A percentile compares a stretch with the other conserved stretches of the same genome.
phyloP scores from a whole-genome alignment of 2,329 filamentous ascomycete species.

The Alternaria viburni region DNA sequence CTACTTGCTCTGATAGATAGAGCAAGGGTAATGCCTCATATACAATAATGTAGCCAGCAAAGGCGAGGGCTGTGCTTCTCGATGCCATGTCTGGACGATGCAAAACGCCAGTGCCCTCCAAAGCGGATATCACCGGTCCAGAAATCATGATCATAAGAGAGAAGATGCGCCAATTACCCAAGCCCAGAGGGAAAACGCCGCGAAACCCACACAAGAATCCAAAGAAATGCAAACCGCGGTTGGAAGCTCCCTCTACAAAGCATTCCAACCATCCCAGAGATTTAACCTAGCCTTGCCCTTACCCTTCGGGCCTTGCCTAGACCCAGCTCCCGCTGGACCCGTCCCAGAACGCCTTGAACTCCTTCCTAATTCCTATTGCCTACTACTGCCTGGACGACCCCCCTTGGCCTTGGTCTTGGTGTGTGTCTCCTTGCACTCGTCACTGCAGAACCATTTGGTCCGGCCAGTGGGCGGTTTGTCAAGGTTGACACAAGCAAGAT shows the following conservation, averaged over 20 bases:
- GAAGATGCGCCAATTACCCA: neutral
- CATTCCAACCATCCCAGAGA: slow-evolving; percentile 47
- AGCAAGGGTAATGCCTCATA: neutral
- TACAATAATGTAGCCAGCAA: neutral
- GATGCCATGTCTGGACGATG: slow-evolving; percentile 9
- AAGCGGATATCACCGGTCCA: slow-evolving; percentile 8
- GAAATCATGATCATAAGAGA: neutral
- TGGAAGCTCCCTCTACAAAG: slow-evolving; percentile 36
- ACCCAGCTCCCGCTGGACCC: slow-evolving; percentile 35
- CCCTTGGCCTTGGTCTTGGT: slow-evolving; percentile 41
- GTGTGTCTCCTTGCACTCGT: slow-evolving; percentile 46
- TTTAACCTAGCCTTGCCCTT: slow-evolving; percentile 43
- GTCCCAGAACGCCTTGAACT: slow-evolving; percentile 47
- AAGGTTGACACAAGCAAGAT: slow-evolving; percentile 68
- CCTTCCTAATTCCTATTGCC: slow-evolving; percentile 50
- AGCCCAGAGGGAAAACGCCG: neutral
- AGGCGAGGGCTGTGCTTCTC: slow-evolving; percentile 1
- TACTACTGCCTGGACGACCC: slow-evolving; percentile 46
- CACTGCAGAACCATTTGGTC: slow-evolving; percentile 50
- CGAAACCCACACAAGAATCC: slow-evolving; percentile 14
- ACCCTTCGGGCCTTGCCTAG: slow-evolving; percentile 39
- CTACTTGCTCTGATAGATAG: neutral
- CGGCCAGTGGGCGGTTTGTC: slow-evolving; percentile 61
- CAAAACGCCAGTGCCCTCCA: slow-evolving; percentile 6
- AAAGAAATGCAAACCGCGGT: slow-evolving; percentile 30